phyloP scores from a whole-genome alignment of 1,284 basidiomycete genomes.

The Cutaneotrichosporon daszewskae region DNA sequence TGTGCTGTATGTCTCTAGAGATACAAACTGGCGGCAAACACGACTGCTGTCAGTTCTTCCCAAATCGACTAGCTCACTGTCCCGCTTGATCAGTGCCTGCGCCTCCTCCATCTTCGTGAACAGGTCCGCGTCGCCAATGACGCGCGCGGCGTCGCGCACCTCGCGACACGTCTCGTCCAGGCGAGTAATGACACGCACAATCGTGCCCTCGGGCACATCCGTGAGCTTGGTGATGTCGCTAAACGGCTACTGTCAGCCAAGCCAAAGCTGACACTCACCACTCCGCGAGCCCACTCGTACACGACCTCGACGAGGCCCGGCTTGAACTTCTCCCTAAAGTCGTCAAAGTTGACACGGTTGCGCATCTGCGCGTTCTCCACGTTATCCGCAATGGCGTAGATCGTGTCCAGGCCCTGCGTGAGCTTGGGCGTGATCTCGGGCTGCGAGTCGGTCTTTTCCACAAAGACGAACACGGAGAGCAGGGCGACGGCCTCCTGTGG shows the following conservation, averaged over 20 bases:
- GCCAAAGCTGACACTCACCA: slow-evolving; percentile 56
- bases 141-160: slow-evolving; percentile 91
- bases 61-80: slow-evolving; percentile 58
- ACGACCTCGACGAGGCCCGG: slow-evolving; percentile 91
- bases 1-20: slow-evolving; percentile 51
- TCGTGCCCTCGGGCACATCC: slow-evolving; percentile 93
- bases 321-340: slow-evolving; percentile 68
- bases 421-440: slow-evolving; percentile 73
- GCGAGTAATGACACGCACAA: slow-evolving; percentile 92
- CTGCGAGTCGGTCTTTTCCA: slow-evolving; percentile 89
- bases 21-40: slow-evolving; percentile 79
- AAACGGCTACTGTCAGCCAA: slow-evolving; percentile 65
- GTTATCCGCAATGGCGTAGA: slow-evolving; percentile 74
- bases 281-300: slow-evolving; percentile 97
- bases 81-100: slow-evolving; percentile 86
- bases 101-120: slow-evolving; percentile 98
- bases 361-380: slow-evolving; percentile 72
- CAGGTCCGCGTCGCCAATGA: slow-evolving; percentile 91
- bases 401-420: slow-evolving; percentile 63
- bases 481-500: slow-evolving; percentile 97
- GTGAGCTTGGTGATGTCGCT: slow-evolving; percentile 88
- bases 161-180: slow-evolving; percentile 96
- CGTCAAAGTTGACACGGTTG: slow-evolving; percentile 72
- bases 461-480: slow-evolving; percentile 92
- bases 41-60: slow-evolving; percentile 52